Evolutionary conservation across 257 asterid species (phyloP).

Genomic region (Nemophila menziesii): DNA sequence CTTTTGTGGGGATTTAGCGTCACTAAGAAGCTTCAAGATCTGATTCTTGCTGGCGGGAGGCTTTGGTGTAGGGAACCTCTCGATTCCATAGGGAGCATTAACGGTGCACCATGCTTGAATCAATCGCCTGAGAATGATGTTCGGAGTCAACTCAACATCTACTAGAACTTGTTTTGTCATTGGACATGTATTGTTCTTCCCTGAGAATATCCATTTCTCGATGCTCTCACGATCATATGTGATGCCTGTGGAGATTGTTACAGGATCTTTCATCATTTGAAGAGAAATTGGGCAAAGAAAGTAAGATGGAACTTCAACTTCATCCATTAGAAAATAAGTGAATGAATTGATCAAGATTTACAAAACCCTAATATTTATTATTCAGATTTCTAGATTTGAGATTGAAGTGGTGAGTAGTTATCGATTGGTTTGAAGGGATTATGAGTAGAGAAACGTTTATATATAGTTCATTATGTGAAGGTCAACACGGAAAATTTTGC

Average conservation of each 20-base stretch:
- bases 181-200: conserved; percentile 35
- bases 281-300: conserved; percentile 60
- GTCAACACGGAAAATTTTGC: neutral
- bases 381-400: neutral
- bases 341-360: no score
- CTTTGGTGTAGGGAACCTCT: conserved; percentile 24
- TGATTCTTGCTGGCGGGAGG: conserved; percentile 14
- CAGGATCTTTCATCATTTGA: conserved; percentile 60
- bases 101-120: conserved; percentile 42
- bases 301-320: conserved; percentile 38
- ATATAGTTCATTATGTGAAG: neutral
- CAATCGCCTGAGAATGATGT: conserved; percentile 45
- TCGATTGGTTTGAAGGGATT: neutral
- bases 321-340: conserved; percentile 13
- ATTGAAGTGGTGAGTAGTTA: neutral
- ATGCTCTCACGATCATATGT: conserved; percentile 60
- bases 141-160: conserved; percentile 33
- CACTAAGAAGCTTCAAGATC: conserved; percentile 20
- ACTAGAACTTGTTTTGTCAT: conserved; percentile 43
- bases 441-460: neutral
- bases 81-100: conserved; percentile 15
- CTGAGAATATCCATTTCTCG: conserved; percentile 33
- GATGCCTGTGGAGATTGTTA: conserved; percentile 44
- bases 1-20: conserved; percentile 11
- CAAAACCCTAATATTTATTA: no score